Base-by-base conservation (phyloP, 2,329 filamentous ascomycete genomes). In the Botrytis medusae region DNA sequence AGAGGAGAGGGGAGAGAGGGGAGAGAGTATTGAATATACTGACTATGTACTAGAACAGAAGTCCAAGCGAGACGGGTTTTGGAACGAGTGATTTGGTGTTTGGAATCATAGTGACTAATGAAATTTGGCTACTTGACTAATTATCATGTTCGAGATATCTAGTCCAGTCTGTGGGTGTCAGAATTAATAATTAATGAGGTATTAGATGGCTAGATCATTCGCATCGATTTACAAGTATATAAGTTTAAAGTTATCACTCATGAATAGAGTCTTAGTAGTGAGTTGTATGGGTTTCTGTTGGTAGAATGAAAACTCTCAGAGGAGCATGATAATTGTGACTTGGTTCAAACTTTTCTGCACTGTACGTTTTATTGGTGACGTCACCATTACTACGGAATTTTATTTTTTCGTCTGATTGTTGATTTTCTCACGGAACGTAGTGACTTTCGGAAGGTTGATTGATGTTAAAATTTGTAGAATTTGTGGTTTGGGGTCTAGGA, bases 221-320 rank as follows among this genome's bases (percentile, higher is more conserved):
- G 14, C 5, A 29, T 54, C 14, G 51, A 18, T 54, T 2, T 29
- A 29, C 14, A n/a, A 16, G n/a, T 37, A 37, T 37, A 37, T 37
- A 7, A 37, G 34, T 37, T 37, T 7, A 7, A 7, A 57, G n/a
- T 16, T 18, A 29, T 2, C 5, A 29, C 14, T 1, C 8, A 0
- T 29, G 6, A 3, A 16, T 29, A 2, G 10, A 54, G n/a, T 3
- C 0, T 29, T 3, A 1, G 14, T 9, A 8, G 51, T 54, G n/a
- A 54, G 29, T 54, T 29, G 1, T 3, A 54, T 29, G 5, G 0
- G 2, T 16, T 29, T 16, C 12, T n/a, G 0, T 54, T 4, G 25
- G 12, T 5, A 8, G 12, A 16, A n/a, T 16, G 16, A 16, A 16
- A 54, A 7, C 4, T n/a, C 51, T 54, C 16, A 16, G 2, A 16